Conservation (phyloP, 176 grass and related monocot genomes). For the Triticum urartu region DNA sequence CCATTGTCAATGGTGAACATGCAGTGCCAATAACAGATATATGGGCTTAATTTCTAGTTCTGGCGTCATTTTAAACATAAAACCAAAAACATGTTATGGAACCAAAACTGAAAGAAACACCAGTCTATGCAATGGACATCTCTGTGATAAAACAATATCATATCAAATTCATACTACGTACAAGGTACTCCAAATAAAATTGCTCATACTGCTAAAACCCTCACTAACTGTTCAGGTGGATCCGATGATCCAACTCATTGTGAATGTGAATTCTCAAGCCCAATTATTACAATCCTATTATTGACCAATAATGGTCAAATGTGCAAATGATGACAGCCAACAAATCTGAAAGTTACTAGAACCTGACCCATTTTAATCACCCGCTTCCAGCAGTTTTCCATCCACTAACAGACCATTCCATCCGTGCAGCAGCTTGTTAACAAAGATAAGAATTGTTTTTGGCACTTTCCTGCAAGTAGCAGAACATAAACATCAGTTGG, state of each 20-base stretch:
- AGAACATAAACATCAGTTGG: neutral
- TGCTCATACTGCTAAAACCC: neutral
- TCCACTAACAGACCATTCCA: constrained; percentile 13
- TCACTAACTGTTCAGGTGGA: neutral
- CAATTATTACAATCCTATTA: constrained; percentile 22
- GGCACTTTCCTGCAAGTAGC: constrained; percentile 3
- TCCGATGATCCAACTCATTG: neutral
- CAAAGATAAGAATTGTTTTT: neutral
- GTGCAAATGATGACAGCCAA: neutral
- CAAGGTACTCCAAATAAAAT: neutral
- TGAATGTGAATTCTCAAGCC: neutral
- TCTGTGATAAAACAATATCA: constrained; percentile 8
- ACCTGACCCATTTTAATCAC: neutral
- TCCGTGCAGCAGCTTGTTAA: neutral
- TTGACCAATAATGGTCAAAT: neutral
- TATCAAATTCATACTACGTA: neutral
- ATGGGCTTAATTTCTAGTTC: constrained; percentile 74
- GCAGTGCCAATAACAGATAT: constrained; percentile 84
- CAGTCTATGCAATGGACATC: neutral
- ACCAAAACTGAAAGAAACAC: neutral
- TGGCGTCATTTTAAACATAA: constrained; percentile 26
- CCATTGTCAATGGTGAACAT: constrained; percentile 80
- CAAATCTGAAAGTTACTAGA: neutral
- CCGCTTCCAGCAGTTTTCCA: neutral
- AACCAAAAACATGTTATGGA: neutral